Conservation (phyloP, 2,329 filamentous ascomycete species). For the Fusarium virguliforme region DNA sequence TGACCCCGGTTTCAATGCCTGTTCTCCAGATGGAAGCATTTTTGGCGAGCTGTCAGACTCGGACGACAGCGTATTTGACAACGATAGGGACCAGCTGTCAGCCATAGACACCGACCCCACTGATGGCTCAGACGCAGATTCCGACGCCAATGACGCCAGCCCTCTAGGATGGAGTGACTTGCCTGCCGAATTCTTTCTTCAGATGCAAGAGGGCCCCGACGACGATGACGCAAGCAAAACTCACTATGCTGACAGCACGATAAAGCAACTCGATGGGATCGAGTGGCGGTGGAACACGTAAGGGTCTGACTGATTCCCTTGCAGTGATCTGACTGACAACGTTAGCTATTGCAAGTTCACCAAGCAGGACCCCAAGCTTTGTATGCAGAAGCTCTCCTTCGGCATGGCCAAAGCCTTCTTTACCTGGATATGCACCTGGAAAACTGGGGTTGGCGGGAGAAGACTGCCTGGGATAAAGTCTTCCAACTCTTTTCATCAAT, state of each 20-base stretch:
- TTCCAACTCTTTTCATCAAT: not conserved
- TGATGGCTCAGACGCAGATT: not conserved
- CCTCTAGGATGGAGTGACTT: not conserved
- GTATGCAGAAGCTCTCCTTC: conserved; percentile 4
- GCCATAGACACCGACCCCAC: too few relatives aligned
- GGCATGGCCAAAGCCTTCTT: conserved; percentile 15
- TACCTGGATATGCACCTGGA: not conserved
- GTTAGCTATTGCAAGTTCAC: conserved; percentile 20
- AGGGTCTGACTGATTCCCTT: not conserved
- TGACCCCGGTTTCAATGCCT: too few relatives aligned
- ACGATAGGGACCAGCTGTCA: too few relatives aligned
- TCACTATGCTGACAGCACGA: not conserved
- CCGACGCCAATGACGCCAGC: not conserved
- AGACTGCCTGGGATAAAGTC: conserved; percentile 8
- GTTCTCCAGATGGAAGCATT: too few relatives aligned
- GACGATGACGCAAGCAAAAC: conserved; percentile 2
- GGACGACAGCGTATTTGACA: too few relatives aligned
- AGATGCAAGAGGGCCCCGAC: conserved; percentile 2
- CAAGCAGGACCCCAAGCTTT: not conserved
- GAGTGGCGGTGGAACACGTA: conserved; percentile 12
- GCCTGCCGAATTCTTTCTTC: conserved; percentile 12
- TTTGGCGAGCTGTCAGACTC: too few relatives aligned
- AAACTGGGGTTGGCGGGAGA: not conserved
- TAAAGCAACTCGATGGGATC: conserved; percentile 14
- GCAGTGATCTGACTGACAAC: not conserved